Evolutionary conservation across 208 protist genomes (phyloP).

Genomic region (Leishmania mexicana): DNA sequence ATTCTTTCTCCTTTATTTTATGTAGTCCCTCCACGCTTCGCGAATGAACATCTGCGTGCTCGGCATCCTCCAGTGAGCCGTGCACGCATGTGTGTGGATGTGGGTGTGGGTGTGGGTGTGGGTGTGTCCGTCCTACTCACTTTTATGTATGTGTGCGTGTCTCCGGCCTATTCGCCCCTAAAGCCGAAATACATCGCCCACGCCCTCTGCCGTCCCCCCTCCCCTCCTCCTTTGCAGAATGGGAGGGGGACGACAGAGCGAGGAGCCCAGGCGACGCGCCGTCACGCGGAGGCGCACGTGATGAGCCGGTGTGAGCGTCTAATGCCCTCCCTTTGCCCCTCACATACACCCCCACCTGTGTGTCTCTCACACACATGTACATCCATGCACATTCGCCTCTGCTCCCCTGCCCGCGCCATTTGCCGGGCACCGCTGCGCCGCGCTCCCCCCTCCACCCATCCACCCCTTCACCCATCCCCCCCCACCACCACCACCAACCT

Average conservation of each 20-base stretch:
- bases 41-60: not conserved
- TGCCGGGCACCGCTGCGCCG: not conserved
- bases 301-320: not conserved
- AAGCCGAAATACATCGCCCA: not conserved
- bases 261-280: not conserved
- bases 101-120: not conserved
- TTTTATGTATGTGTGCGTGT: not conserved
- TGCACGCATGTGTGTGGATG: not conserved
- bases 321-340: not conserved
- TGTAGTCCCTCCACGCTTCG: not conserved
- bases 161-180: not conserved
- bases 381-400: not conserved
- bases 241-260: not conserved
- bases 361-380: too few relatives aligned
- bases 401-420: not conserved
- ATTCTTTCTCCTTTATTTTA: not conserved
- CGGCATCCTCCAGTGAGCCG: not conserved
- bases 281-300: not conserved
- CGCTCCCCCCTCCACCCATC: slow-evolving; percentile 4
- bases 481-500: not conserved
- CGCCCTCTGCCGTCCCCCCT: not conserved
- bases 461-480: not conserved
- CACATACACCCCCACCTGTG: not conserved
- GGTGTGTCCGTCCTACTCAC: not conserved
- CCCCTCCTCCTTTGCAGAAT: not conserved